phyloP scores from a whole-genome alignment of 1,284 basidiomycete genomes.

The Xerocomus amazonicus region DNA sequence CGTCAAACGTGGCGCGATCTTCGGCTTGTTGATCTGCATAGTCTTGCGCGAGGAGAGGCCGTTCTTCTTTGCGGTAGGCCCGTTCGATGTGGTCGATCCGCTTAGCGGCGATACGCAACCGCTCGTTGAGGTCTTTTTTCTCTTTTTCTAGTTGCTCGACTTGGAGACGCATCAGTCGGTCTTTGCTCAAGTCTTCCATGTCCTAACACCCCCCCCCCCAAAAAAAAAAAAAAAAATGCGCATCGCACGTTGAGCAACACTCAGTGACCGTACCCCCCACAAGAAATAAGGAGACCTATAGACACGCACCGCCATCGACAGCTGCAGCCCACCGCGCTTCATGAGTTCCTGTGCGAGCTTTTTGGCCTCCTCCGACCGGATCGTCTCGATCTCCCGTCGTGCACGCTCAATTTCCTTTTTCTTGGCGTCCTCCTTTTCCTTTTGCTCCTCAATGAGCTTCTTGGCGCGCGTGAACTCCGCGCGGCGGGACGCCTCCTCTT shows the following conservation, averaged over 20 bases:
- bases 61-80: constrained; percentile 93
- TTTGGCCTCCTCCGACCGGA: constrained; percentile 82
- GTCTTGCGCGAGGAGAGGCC: constrained; percentile 81
- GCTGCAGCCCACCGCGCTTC: constrained; percentile 83
- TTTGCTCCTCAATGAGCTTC: constrained; percentile 71
- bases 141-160: constrained; percentile 97
- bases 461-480: constrained; percentile 70
- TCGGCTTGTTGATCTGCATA: constrained; percentile 83
- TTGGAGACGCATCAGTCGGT: constrained; percentile 87
- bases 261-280: too few species aligned
- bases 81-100: constrained; percentile 96
- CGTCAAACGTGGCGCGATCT: constrained; percentile 72
- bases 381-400: constrained; percentile 78
- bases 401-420: constrained; percentile 78
- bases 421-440: constrained; percentile 66
- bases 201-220: too few species aligned
- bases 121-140: constrained; percentile 85
- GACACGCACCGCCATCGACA: constrained; percentile 76
- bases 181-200: constrained; percentile 83
- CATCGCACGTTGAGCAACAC: too few species aligned
- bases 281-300: too few species aligned
- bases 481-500: constrained; percentile 81
- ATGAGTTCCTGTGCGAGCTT: constrained; percentile 87
- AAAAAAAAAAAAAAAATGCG: not conserved
- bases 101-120: constrained; percentile 82